Conservation (phyloP, 1,284 basidiomycete species). For the Ganoderma boninense region DNA sequence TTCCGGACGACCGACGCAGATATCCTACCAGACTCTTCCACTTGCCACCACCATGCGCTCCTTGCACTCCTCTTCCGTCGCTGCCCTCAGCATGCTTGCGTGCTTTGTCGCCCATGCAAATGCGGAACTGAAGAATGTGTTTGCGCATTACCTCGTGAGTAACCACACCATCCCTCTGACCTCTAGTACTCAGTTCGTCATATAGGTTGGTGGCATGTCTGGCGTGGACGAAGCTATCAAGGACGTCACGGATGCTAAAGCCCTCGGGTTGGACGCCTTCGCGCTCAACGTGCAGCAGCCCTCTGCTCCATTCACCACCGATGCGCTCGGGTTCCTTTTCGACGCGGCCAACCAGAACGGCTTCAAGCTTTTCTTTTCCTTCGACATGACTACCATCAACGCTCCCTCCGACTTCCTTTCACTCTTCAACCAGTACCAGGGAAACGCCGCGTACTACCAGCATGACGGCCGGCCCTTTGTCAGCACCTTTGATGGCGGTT, state of each 20-base stretch:
- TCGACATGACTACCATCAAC: slow-evolving; percentile 66
- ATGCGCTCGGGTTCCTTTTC: slow-evolving; percentile 23
- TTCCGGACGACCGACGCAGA: background rate
- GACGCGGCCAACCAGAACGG: slow-evolving; percentile 21
- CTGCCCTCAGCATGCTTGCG: slow-evolving; percentile 9
- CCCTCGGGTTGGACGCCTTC: slow-evolving; percentile 25
- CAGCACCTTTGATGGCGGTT: slow-evolving; percentile 28
- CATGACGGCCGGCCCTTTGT: slow-evolving; percentile 26
- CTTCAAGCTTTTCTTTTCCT: slow-evolving; percentile 85
- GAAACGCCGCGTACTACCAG: slow-evolving; percentile 24
- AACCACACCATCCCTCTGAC: background rate
- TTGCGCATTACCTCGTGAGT: slow-evolving; percentile 26
- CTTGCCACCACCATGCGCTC: slow-evolving; percentile 11
- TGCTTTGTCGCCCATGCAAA: slow-evolving; percentile 11
- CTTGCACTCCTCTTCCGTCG: slow-evolving; percentile 3
- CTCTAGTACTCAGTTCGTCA: background rate
- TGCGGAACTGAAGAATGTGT: slow-evolving; percentile 26
- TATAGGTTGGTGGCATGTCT: slow-evolving; percentile 24
- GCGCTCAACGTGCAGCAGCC: slow-evolving; percentile 27
- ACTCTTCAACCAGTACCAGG: slow-evolving; percentile 26
- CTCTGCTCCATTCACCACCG: slow-evolving; percentile 11
- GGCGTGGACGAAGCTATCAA: slow-evolving; percentile 22
- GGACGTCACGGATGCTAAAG: slow-evolving; percentile 25
- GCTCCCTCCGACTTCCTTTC: slow-evolving; percentile 26
- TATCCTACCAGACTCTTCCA: background rate